Conservation (phyloP, 495 filamentous ascomycete genomes). For the Mytilinidion resinicola region DNA sequence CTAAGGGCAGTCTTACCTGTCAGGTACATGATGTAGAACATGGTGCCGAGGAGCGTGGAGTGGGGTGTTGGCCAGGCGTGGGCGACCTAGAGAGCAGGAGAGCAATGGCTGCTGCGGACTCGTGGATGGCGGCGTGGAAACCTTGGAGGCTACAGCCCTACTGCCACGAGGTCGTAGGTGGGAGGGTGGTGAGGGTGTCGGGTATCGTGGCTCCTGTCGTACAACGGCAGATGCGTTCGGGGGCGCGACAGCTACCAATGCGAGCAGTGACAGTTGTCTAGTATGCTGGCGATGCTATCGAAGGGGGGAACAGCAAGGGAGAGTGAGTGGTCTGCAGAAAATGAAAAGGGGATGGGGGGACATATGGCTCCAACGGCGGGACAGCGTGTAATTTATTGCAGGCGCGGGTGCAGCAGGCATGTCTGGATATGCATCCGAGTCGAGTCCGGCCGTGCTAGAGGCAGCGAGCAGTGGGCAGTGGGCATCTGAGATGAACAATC, state of each 20-base stretch:
- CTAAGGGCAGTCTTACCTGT: constrained; percentile 47
- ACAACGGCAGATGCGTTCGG: constrained; percentile 22
- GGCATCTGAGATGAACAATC: constrained; percentile 27
- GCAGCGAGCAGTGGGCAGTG: constrained; percentile 28
- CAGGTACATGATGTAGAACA: constrained; percentile 67
- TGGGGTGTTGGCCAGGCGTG: constrained; percentile 10
- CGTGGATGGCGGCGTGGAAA: constrained; percentile 8
- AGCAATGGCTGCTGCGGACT: constrained; percentile 12
- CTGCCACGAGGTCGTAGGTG: constrained; percentile 24
- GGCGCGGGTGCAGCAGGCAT: constrained; percentile 26
- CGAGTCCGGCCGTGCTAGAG: constrained; percentile 18
- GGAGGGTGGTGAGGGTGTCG: constrained; percentile 24
- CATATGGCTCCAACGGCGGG: constrained; percentile 24
- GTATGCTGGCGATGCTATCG: constrained; percentile 21
- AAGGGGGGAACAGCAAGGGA: constrained; percentile 28
- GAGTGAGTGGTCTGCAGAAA: constrained; percentile 30
- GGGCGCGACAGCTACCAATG: constrained; percentile 32
- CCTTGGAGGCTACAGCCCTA: constrained; percentile 16
- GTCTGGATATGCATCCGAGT: constrained; percentile 28
- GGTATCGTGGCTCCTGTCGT: constrained; percentile 29
- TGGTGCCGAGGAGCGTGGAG: constrained; percentile 29
- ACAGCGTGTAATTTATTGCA: constrained; percentile 30
- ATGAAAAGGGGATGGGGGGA: constrained; percentile 24
- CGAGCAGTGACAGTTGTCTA: constrained; percentile 26
- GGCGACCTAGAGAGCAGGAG: constrained; percentile 8